Percentiles rank a stretch among this genome's conserved stretches.
Conservation (phyloP, 306 rosid genomes). For the Fagus crenata region DNA sequence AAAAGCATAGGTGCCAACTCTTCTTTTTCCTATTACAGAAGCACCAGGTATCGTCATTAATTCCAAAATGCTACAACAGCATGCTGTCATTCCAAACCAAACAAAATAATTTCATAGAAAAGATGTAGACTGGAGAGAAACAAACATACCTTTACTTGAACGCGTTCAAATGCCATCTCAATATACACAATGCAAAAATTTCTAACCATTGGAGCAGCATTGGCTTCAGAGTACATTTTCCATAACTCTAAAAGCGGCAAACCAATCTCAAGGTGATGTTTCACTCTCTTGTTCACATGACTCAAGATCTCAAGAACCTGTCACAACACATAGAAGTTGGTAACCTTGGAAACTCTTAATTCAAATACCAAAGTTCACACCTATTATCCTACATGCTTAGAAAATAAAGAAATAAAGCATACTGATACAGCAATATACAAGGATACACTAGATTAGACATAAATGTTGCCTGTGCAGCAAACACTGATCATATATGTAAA, state of each 20-base stretch:
- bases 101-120: conserved; percentile 6
- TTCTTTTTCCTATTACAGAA: conserved; percentile 65
- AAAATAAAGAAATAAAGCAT: neutral
- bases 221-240: conserved; percentile 65
- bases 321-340: conserved; percentile 21
- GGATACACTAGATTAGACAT: neutral
- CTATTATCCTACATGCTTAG: neutral
- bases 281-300: conserved; percentile 97
- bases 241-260: conserved; percentile 78
- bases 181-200: conserved; percentile 89
- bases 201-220: conserved; percentile 74
- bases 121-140: conserved; percentile 12
- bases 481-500: neutral
- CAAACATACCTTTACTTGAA: conserved; percentile 47
- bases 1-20: conserved; percentile 74
- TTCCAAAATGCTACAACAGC: conserved; percentile 18
- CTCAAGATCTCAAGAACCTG: conserved; percentile 97
- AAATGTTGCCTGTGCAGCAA: neutral
- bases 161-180: conserved; percentile 97
- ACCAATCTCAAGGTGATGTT: conserved; percentile 80
- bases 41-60: conserved; percentile 21
- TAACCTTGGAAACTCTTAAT: conserved; percentile 8
- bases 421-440: neutral
- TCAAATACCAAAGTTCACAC: neutral
- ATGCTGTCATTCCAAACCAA: conserved; percentile 8